A percentile compares a stretch with the other conserved stretches of the same genome.
Conservation (phyloP, 2,329 filamentous ascomycete genomes). For the Diaporthe sp. region DNA sequence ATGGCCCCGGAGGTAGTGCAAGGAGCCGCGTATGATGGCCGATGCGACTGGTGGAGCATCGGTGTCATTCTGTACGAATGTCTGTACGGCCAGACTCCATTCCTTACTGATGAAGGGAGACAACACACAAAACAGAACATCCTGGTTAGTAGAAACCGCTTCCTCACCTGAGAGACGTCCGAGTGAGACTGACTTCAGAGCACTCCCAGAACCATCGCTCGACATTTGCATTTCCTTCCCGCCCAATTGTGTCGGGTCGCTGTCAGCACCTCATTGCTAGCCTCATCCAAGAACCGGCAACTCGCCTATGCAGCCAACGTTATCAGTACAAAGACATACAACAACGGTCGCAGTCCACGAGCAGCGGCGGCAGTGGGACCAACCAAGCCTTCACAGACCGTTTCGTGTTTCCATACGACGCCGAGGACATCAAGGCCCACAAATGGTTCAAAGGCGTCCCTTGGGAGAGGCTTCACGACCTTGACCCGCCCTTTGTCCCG, state of each 20-base stretch:
- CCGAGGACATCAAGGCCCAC: conserved; percentile 90
- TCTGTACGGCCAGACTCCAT: conserved; percentile 91
- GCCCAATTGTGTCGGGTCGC: conserved; percentile 74
- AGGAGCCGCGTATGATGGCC: conserved; percentile 87
- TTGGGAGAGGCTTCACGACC: conserved; percentile 82
- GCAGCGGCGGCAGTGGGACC: conserved; percentile 45
- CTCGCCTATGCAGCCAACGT: conserved; percentile 80
- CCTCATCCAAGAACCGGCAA: conserved; percentile 81
- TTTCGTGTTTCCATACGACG: conserved; percentile 87
- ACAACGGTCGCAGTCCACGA: conserved; percentile 35
- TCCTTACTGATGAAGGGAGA: conserved; percentile 82
- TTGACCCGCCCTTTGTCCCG: conserved; percentile 84
- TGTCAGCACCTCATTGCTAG: conserved; percentile 83
- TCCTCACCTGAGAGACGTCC: neutral
- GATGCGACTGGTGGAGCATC: conserved; percentile 98
- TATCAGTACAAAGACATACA: conserved; percentile 77
- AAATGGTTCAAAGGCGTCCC: conserved; percentile 85
- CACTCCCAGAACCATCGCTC: conserved; percentile 74
- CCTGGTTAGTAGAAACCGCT: conserved; percentile 65
- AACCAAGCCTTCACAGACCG: conserved; percentile 56
- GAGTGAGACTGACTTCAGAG: conserved; percentile 1
- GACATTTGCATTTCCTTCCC: conserved; percentile 79
- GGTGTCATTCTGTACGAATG: conserved; percentile 96
- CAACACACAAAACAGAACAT: conserved; percentile 91
- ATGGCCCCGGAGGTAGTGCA: conserved; percentile 96